These are phyloP conservation scores for Hanseniaspora jakobsenii DNA, from an alignment of 805 yeast genomes.

Conservation along the genomic window DNA sequence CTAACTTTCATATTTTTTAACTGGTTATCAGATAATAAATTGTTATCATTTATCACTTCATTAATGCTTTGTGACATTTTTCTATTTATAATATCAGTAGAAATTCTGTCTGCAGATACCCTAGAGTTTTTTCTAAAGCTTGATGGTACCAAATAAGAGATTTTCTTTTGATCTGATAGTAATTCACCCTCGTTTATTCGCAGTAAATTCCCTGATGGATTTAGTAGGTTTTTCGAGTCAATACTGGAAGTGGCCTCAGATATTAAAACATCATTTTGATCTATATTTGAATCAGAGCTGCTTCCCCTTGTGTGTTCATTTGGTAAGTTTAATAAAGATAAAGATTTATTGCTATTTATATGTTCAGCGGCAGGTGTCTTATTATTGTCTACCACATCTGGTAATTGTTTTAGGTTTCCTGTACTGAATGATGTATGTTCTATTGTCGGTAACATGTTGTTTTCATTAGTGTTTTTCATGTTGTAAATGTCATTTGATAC, in stretches of 20 bases:
- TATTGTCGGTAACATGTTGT: no score
- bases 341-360: no score
- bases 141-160: conserved; percentile 13
- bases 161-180: neutral
- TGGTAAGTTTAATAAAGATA: no score
- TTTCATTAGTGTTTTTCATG: no score
- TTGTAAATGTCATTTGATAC: no score
- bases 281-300: neutral
- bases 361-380: no score
- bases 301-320: neutral
- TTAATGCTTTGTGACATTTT: conserved; percentile 2
- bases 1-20: conserved; percentile 2
- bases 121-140: conserved; percentile 16
- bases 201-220: conserved; percentile 13
- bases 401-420: no score
- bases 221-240: conserved; percentile 22
- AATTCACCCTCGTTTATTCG: neutral
- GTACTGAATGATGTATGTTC: no score
- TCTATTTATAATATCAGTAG: neutral
- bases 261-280: neutral
- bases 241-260: conserved; percentile 3
- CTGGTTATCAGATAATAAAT: conserved; percentile 1
- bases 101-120: conserved; percentile 15
- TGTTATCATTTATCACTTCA: conserved; percentile 15
- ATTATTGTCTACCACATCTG: no score